These are phyloP conservation scores for Syncephalastrum sp. DNA, from an alignment of 371 early-diverging fungal species.

Conservation along the genomic window DNA sequence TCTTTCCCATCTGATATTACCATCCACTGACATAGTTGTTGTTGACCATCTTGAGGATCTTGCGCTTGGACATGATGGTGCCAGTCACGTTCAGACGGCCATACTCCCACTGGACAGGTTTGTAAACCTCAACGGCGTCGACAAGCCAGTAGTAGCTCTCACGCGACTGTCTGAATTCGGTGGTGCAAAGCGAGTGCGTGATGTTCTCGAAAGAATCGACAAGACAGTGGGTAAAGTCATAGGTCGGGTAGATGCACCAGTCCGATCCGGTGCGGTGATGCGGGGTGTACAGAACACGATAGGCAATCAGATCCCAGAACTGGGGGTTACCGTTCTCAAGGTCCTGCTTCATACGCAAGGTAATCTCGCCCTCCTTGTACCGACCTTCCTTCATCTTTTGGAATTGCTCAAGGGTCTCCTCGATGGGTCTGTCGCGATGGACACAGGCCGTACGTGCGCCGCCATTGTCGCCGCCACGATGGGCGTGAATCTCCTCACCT, in stretches of 20 bases:
- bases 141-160: constrained; percentile 99
- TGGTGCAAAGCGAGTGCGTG: constrained; percentile 99
- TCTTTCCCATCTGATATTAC: constrained; percentile 16
- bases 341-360: constrained; percentile 99
- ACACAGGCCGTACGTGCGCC: constrained; percentile 89
- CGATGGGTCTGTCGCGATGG: constrained; percentile 92
- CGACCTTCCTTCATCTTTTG: constrained; percentile 97
- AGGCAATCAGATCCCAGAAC: constrained; percentile 99
- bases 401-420: constrained; percentile 94
- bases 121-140: constrained; percentile 97
- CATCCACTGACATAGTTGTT: constrained; percentile 82
- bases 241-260: constrained; percentile 99
- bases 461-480: constrained; percentile 88
- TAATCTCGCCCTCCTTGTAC: constrained; percentile 93
- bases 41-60: constrained; percentile 90
- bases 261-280: constrained; percentile 92
- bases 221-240: constrained; percentile 99
- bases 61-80: constrained; percentile 98
- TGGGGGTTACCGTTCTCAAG: constrained; percentile 94
- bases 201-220: constrained; percentile 99
- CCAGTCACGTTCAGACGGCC: constrained; percentile 96
- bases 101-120: constrained; percentile 99
- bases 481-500: constrained; percentile 88
- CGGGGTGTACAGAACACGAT: constrained; percentile 90
- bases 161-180: constrained; percentile 95